Evolutionary conservation across 1,284 basidiomycete genomes (phyloP).

Genomic region (Gastroboletus turbinatus): DNA sequence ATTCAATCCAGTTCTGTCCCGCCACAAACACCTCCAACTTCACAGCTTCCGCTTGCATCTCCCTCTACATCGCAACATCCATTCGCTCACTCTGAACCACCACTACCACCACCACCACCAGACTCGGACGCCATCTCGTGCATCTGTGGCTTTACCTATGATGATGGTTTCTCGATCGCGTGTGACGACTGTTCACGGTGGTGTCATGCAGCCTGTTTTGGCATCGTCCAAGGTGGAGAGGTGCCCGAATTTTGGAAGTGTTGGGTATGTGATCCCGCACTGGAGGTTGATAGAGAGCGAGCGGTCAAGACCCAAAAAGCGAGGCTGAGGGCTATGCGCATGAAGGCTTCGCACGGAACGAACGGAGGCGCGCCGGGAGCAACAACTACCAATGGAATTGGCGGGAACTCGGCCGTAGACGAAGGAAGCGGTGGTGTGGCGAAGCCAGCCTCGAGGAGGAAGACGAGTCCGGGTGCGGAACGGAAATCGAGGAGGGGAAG

Average conservation of each 20-base stretch:
- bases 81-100: constrained; percentile 13
- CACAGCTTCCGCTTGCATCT: constrained; percentile 19
- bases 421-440: constrained; percentile 11
- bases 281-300: constrained; percentile 43
- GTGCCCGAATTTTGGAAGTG: constrained; percentile 78
- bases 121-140: constrained; percentile 59
- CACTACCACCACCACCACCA: constrained; percentile 24
- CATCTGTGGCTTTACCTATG: constrained; percentile 72
- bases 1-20: constrained; percentile 7
- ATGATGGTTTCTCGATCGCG: constrained; percentile 91
- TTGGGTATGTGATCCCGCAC: constrained; percentile 55
- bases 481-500: constrained; percentile 45
- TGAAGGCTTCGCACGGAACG: constrained; percentile 27
- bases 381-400: constrained; percentile 15
- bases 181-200: constrained; percentile 89
- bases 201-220: constrained; percentile 90
- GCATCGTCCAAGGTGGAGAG: constrained; percentile 57
- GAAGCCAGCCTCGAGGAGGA: constrained; percentile 33
- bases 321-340: constrained; percentile 28
- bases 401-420: constrained; percentile 11
- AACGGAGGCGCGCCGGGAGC: constrained; percentile 18
- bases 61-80: constrained; percentile 26
- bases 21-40: constrained; percentile 15
- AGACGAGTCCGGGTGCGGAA: constrained; percentile 46
- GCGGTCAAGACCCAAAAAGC: constrained; percentile 47